Conservation (phyloP, 441 rosid species). For the Capsella rubella region DNA sequence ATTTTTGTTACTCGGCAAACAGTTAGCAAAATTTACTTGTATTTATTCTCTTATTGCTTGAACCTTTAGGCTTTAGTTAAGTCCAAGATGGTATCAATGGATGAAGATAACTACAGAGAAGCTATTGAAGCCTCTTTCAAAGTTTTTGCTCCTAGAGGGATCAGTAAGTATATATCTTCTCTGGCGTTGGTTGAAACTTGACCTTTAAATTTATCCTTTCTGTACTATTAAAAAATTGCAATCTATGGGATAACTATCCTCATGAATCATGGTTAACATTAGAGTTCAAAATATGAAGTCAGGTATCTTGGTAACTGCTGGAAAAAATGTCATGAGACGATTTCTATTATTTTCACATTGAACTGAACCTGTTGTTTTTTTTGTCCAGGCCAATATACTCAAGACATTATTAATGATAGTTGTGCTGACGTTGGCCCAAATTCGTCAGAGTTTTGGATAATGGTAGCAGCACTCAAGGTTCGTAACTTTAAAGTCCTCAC, state of each 20-base stretch:
- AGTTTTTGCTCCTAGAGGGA: conserved; percentile 86
- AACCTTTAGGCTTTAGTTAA: conserved; percentile 76
- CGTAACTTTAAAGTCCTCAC: conserved; percentile 37
- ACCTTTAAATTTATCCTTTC: conserved; percentile 11
- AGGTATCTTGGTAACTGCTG: neutral
- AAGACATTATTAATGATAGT: conserved; percentile 63
- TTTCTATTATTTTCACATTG: neutral
- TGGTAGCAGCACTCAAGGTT: conserved; percentile 97
- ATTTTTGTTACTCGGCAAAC: conserved; percentile 21
- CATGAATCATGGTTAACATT: conserved; percentile 7
- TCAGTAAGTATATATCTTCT: conserved; percentile 64
- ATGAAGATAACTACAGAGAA: conserved; percentile 95
- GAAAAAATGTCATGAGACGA: too few species aligned
- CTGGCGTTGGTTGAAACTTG: conserved; percentile 16
- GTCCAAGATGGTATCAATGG: conserved; percentile 67
- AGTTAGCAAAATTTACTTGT: conserved; percentile 28
- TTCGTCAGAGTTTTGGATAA: conserved; percentile 95
- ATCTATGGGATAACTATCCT: conserved; percentile 1
- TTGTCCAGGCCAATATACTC: conserved; percentile 69
- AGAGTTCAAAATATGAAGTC: conserved; percentile 21
- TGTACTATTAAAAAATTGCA: conserved; percentile 5
- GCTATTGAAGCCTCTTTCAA: conserved; percentile 85
- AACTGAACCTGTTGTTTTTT: neutral
- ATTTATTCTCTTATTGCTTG: conserved; percentile 38
- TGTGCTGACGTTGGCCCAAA: conserved; percentile 66